Conservation (phyloP, 768 basidiomycete genomes). For the Tylopilus sp. region DNA sequence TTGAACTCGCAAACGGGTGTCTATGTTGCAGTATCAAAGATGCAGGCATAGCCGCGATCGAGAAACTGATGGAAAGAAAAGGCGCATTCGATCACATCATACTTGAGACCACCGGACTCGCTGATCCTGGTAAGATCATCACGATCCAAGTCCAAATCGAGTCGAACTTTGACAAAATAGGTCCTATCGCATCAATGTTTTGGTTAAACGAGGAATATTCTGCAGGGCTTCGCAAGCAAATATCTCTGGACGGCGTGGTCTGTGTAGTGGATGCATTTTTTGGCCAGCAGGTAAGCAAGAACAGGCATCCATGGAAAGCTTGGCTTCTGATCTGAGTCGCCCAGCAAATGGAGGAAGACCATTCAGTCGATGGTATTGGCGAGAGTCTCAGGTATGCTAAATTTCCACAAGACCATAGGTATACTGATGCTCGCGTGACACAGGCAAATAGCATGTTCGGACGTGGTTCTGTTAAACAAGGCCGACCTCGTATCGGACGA, state of each 20-base stretch:
- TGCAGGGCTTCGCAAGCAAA: constrained; percentile 62
- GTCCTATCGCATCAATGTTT: constrained; percentile 84
- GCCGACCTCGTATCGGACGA: constrained; percentile 61
- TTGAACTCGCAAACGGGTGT: constrained; percentile 94
- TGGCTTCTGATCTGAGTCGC: background rate
- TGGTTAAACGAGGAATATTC: constrained; percentile 86
- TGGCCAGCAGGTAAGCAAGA: constrained; percentile 49
- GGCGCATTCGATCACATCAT: constrained; percentile 94
- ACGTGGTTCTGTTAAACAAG: constrained; percentile 93
- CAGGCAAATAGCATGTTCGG: constrained; percentile 92
- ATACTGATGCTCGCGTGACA: constrained; percentile 1
- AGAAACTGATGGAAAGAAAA: constrained; percentile 82
- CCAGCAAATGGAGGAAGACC: constrained; percentile 86
- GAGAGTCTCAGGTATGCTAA: constrained; percentile 72
- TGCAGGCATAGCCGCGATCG: constrained; percentile 87
- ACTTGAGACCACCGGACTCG: constrained; percentile 92
- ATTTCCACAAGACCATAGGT: background rate
- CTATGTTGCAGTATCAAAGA: constrained; percentile 99
- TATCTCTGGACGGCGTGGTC: constrained; percentile 82
- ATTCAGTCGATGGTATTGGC: constrained; percentile 59
- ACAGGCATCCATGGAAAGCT: constrained; percentile 32
- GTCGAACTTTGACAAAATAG: constrained; percentile 32
- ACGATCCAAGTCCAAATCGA: background rate
- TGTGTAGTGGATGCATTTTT: constrained; percentile 91
- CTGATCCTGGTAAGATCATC: constrained; percentile 73